Evolutionary conservation across 305 asterid genomes (phyloP).

Genomic region (Fraxinus latifolia): DNA sequence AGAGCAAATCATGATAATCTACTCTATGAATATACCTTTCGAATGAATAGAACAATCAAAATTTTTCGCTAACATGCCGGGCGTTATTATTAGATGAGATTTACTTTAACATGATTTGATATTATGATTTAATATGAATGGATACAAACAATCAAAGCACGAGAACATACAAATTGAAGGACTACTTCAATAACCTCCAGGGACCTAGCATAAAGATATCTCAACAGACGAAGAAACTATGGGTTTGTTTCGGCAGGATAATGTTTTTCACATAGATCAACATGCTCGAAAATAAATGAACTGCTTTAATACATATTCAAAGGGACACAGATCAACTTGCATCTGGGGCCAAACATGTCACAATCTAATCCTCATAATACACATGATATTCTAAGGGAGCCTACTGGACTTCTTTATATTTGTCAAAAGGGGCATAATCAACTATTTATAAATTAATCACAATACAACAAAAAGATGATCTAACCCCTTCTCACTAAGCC

Average conservation of each 20-base stretch:
- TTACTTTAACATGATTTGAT: not conserved
- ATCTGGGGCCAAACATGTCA: too few species aligned
- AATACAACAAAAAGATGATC: too few species aligned
- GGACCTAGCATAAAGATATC: too few species aligned
- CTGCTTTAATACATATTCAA: not conserved
- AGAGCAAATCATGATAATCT: not conserved
- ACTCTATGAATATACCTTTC: not conserved
- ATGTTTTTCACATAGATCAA: not conserved
- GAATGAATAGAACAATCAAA: too few species aligned
- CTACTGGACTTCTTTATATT: too few species aligned
- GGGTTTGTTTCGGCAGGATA: not conserved
- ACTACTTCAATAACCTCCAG: too few species aligned
- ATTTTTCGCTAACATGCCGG: too few species aligned
- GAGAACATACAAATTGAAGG: not conserved
- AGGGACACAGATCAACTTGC: not conserved
- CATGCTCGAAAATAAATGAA: not conserved
- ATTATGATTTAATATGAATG: not conserved
- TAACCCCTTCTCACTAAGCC: not conserved
- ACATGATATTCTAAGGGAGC: not conserved
- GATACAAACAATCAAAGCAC: not conserved
- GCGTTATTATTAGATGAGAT: too few species aligned
- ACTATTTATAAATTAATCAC: too few species aligned
- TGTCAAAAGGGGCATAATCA: not conserved
- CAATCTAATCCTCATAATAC: not conserved
- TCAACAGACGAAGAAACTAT: too few species aligned